A percentile compares a stretch with the other conserved stretches of the same genome.
These are phyloP conservation scores for Debaryomyces sp. DNA, from an alignment of 1,139 yeast genomes.

Conservation along the genomic window DNA sequence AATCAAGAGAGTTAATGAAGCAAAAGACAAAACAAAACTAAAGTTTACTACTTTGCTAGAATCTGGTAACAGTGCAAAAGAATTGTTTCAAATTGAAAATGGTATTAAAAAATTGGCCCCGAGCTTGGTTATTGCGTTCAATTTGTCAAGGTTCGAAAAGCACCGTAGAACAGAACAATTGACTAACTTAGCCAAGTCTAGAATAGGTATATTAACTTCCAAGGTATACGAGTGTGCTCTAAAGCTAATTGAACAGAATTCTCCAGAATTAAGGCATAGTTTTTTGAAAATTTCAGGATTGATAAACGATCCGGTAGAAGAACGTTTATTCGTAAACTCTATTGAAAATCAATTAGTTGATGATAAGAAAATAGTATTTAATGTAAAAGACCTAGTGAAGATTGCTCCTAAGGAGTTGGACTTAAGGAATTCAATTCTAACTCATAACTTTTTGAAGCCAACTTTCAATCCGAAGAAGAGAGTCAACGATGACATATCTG, in stretches of 20 bases:
- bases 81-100: conserved; percentile 30
- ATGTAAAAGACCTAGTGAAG: conserved; percentile 55
- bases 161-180: conserved; percentile 66
- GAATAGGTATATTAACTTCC: conserved; percentile 73
- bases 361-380: conserved; percentile 46
- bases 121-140: conserved; percentile 59
- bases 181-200: conserved; percentile 61
- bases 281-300: conserved; percentile 39
- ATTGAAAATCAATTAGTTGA: conserved; percentile 43
- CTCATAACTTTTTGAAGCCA: conserved; percentile 39
- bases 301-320: conserved; percentile 45
- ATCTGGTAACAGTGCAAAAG: conserved; percentile 29
- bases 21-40: conserved; percentile 59
- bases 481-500: conserved; percentile 23
- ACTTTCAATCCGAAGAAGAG: conserved; percentile 25
- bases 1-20: conserved; percentile 64
- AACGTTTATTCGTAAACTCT: conserved; percentile 25
- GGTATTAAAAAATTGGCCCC: conserved; percentile 50
- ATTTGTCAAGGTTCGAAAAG: conserved; percentile 68
- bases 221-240: conserved; percentile 65
- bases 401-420: conserved; percentile 48
- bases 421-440: conserved; percentile 51
- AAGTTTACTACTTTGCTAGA: conserved; percentile 43
- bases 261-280: conserved; percentile 43
- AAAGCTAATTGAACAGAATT: conserved; percentile 55